phyloP scores from a whole-genome alignment of 495 filamentous ascomycete species.

The Chlorociboria aeruginascens region DNA sequence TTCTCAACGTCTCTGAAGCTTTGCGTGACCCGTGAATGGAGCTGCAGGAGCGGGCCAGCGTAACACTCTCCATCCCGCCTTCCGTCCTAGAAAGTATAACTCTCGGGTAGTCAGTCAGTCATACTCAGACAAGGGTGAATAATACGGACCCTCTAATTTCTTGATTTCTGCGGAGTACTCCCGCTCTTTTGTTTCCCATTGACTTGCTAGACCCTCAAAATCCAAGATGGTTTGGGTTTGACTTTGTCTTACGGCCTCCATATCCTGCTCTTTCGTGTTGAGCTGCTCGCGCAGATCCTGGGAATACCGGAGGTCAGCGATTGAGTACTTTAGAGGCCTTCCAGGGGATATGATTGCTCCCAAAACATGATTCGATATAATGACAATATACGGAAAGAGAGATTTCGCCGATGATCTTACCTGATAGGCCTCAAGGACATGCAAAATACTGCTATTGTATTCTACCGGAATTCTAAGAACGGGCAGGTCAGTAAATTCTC shows the following conservation, averaged over 20 bases:
- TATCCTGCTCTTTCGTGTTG: not conserved
- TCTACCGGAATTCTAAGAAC: constrained; percentile 7
- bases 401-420: too few species aligned
- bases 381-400: too few species aligned
- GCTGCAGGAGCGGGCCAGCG: constrained; percentile 31
- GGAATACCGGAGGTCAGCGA: too few species aligned
- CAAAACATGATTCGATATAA: too few species aligned
- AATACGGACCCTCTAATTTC: constrained; percentile 25
- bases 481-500: too few species aligned
- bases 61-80: constrained; percentile 34
- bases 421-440: constrained; percentile 18
- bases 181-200: constrained; percentile 13
- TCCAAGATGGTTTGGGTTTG: constrained; percentile 11
- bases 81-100: constrained; percentile 30
- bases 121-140: too few species aligned
- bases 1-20: not conserved
- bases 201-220: constrained; percentile 6
- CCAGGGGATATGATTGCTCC: too few species aligned
- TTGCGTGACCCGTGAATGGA: constrained; percentile 12
- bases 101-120: too few species aligned
- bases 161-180: constrained; percentile 36
- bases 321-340: too few species aligned
- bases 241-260: constrained; percentile 10
- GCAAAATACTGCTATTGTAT: constrained; percentile 15
- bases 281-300: constrained; percentile 6